Base-by-base conservation (phyloP, 1,284 basidiomycete genomes). In the Microbotryum intermedium region DNA sequence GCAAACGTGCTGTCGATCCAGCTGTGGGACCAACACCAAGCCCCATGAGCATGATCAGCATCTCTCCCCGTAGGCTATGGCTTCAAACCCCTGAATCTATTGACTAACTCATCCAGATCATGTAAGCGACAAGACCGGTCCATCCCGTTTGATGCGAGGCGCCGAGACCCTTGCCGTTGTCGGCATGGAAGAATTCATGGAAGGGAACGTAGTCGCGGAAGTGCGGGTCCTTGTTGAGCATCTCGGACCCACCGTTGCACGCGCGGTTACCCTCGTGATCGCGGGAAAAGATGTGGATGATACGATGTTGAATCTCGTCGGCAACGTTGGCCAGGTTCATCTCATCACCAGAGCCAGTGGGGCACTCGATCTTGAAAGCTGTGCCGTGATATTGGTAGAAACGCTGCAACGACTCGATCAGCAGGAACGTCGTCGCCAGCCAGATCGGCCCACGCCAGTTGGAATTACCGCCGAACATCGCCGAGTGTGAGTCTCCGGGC, bases 391-490 rank as follows among this genome's bases (percentile, higher is more conserved):
- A 95, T 74, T 97, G 92, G 76, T 97, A 88, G 81, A 97, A 97
- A 30, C 94, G 82, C 76, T 97, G 94, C 59, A 97, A 79, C 72
- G 85, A 89, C 77, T 97, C 91, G 67, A 77, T 73, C 60, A 97
- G 80, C 60, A 98, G 74, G 78, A 95, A 95, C 76, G 94, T 97
- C 63, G 90, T 89, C 5, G 93, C 90, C 53, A 97, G 83, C 94
- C 93, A 82, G 69, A 82, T 79, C n/a, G 80, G 80, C n/a, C 80
- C 80, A 73, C 93, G 82, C 93, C 93, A 95, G 75, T 98, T 97
- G 23, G 89, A 92, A 76, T 97, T 97, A 34, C 93, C 93, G 58
- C 95, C 94, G 75, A 97, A 97, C 94, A 98, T 98, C 60, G 91
- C 92, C 39, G 89, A 92, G 72, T 83, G 84, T 2, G 91, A 95